Evolutionary conservation across 345 rosid genomes (phyloP).

Genomic region (Cardamine resedifolia): DNA sequence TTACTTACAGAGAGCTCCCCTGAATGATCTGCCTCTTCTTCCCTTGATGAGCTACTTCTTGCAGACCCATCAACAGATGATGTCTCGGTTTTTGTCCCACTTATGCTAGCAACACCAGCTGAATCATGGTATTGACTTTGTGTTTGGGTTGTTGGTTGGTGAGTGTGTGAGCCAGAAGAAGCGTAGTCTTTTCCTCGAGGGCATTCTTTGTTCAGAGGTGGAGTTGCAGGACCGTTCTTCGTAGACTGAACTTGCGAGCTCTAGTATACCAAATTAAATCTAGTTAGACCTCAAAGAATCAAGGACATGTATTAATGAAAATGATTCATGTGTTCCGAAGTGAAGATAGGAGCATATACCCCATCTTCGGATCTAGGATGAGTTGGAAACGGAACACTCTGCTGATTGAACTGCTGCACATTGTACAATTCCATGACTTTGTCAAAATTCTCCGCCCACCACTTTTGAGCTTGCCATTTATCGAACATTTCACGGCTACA

Average conservation of each 20-base stretch:
- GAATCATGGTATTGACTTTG: constrained; percentile 49
- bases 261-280: constrained; percentile 36
- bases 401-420: constrained; percentile 71
- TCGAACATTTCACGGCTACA: constrained; percentile 91
- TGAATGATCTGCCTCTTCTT: constrained; percentile 50
- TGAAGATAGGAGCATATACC: constrained; percentile 43
- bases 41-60: constrained; percentile 78
- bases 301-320: constrained; percentile 50
- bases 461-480: constrained; percentile 96
- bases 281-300: constrained; percentile 3
- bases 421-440: constrained; percentile 94
- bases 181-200: constrained; percentile 59
- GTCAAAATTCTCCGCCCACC: constrained; percentile 95
- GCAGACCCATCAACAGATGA: constrained; percentile 72
- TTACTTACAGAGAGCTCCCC: constrained; percentile 83
- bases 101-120: constrained; percentile 58
- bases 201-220: constrained; percentile 72
- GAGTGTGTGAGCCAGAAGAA: constrained; percentile 67
- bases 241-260: constrained; percentile 55
- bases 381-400: constrained; percentile 68
- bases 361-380: constrained; percentile 74
- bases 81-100: constrained; percentile 72
- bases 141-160: constrained; percentile 41
- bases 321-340: constrained; percentile 48
- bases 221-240: constrained; percentile 71